phyloP scores from a whole-genome alignment of 1,139 yeast genomes.

The Candida smagusa region DNA sequence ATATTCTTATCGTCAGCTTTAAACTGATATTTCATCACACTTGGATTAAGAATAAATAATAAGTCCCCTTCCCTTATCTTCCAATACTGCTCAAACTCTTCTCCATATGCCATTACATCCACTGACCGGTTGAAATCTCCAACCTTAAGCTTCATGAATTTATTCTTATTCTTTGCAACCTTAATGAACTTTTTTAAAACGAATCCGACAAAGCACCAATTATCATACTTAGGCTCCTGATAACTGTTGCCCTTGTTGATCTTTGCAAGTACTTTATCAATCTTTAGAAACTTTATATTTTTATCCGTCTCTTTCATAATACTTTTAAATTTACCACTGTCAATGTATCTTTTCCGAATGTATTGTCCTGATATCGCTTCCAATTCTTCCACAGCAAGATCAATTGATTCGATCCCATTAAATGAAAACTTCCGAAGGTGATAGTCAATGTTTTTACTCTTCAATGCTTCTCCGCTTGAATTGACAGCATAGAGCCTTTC shows the following conservation, averaged over 20 bases:
- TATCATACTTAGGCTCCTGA: constrained; percentile 63
- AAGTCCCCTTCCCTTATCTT: constrained; percentile 72
- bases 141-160: constrained; percentile 58
- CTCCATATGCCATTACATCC: constrained; percentile 62
- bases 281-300: constrained; percentile 42
- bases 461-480: constrained; percentile 7
- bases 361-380: constrained; percentile 16
- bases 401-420: constrained; percentile 12
- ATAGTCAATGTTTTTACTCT: constrained; percentile 12
- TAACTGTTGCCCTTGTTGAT: constrained; percentile 62
- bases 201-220: constrained; percentile 75
- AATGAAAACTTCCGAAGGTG: constrained; percentile 17
- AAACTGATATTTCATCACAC: constrained; percentile 28
- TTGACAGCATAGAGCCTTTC: constrained; percentile 11
- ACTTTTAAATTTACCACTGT: constrained; percentile 25
- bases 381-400: constrained; percentile 10
- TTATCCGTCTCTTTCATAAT: constrained; percentile 36
- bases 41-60: constrained; percentile 73
- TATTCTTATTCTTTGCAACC: constrained; percentile 38
- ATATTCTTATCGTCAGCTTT: constrained; percentile 8
- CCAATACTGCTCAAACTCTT: constrained; percentile 68
- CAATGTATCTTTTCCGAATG: constrained; percentile 43
- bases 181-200: constrained; percentile 57
- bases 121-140: constrained; percentile 63
- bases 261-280: constrained; percentile 60